These are phyloP conservation scores for Cystobasidium tubakii DNA, from an alignment of 768 basidiomycete species.

Conservation along the genomic window DNA sequence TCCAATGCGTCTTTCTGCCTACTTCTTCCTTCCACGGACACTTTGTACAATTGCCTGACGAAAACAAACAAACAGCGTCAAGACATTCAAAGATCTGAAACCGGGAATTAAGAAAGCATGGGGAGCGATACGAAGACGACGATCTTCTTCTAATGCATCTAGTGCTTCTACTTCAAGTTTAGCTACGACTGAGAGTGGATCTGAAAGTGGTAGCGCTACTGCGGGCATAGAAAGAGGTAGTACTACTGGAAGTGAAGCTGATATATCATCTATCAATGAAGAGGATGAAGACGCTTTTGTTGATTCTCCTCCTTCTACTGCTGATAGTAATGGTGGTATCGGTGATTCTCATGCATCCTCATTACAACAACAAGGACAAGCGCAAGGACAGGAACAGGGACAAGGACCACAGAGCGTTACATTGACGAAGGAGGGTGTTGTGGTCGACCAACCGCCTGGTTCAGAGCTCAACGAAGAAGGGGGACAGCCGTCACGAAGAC, in stretches of 20 bases:
- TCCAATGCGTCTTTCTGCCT: too few relatives aligned
- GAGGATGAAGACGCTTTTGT: background rate
- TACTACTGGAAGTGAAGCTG: conserved; percentile 6
- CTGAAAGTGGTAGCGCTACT: background rate
- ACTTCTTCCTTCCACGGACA: too few relatives aligned
- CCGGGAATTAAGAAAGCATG: conserved; percentile 28
- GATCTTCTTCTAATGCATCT: conserved; percentile 23
- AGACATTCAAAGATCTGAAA: conserved; percentile 29
- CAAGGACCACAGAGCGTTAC: background rate
- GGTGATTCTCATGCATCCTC: background rate
- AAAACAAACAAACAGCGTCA: conserved; percentile 34
- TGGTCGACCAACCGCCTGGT: background rate
- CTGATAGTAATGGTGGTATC: background rate
- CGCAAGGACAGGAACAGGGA: too few relatives aligned
- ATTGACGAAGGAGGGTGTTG: background rate
- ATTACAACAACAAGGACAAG: background rate
- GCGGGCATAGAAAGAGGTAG: background rate
- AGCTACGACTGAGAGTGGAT: background rate
- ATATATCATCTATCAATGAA: conserved; percentile 11
- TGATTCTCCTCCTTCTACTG: background rate
- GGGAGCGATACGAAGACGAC: background rate
- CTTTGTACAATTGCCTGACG: too few relatives aligned
- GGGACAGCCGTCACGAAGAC: conserved; percentile 1
- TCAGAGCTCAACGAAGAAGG: conserved; percentile 1
- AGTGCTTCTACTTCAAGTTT: conserved; percentile 7